Evolutionary conservation across 2,329 filamentous ascomycete species (phyloP), one percentile per base, ranked within the genome.

Genomic region (Sclerotinia borealis): DNA sequence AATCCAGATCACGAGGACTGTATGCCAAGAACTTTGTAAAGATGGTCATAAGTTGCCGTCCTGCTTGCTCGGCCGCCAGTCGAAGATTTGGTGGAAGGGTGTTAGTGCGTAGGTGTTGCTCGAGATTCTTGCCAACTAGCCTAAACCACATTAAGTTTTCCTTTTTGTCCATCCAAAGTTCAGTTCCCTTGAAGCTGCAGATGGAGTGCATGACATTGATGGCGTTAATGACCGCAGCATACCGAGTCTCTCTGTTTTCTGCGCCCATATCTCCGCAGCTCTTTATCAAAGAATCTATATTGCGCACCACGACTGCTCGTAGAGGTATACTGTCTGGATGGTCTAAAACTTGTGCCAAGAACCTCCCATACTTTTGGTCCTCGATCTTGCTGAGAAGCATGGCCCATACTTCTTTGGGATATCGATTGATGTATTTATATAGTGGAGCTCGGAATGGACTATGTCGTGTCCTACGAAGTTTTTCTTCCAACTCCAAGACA

Each of bases 381-480:
- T 91, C 89, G 61, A 98, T 80, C 71, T 88, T 91, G 29, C 84
- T 83, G n/a, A 89, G 80, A 67, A 98, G 88, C 71, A 92, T 89
- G 1, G 81, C 77, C 88, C 92, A 96, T 6, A 93, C 86, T 72
- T 99, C 93, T 67, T 90, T 89, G 0, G 95, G 88, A 73, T 98
- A 99, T 64, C 92, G 86, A 75, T 96, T 96, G 66, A 99, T 83
- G 74, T 96, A 99, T 72, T 92, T 91, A 75, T 96, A 92, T 25
- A 99, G 83, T 0, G 95, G 93, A 64, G 88, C 85, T 50, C 96
- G 85, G 81, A 99, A 98, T 0, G 93, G 93, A 71, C 93, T 98
- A 70, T 91, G 88, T 54, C 93, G 89, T 1, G 95, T 99, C 65
- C 95, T 82, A 37, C 95, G 85, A 45, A 99, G 80, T 68, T 89